These are phyloP conservation scores for Rhamnella rubrinervis DNA, from an alignment of 331 rosid species.

Conservation along the genomic window DNA sequence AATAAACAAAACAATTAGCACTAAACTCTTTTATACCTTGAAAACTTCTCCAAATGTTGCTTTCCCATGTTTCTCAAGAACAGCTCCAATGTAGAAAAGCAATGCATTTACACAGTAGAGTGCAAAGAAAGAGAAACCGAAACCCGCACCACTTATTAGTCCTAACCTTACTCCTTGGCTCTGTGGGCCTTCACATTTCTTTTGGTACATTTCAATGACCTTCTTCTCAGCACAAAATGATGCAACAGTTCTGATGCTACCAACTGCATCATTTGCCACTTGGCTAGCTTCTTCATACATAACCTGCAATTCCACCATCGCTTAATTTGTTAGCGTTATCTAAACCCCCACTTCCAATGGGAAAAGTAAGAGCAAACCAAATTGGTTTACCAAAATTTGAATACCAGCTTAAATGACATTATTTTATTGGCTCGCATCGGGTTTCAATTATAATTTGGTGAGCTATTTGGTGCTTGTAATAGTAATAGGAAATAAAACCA, in stretches of 20 bases:
- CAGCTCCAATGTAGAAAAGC: constrained; percentile 49
- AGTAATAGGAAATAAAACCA: background rate
- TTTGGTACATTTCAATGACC: constrained; percentile 36
- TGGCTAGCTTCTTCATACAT: constrained; percentile 76
- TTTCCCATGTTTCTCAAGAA: constrained; percentile 42
- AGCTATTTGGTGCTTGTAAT: background rate
- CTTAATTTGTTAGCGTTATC: background rate
- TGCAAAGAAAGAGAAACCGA: constrained; percentile 46
- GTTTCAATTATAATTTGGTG: background rate
- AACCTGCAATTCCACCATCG: constrained; percentile 21
- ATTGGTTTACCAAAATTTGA: no score
- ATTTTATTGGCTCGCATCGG: background rate
- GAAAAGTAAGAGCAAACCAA: no score
- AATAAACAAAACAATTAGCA: background rate
- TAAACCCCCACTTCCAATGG: constrained; percentile 13
- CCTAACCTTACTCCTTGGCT: constrained; percentile 45
- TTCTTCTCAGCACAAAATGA: constrained; percentile 72
- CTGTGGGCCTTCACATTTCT: constrained; percentile 52
- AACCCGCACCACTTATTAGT: constrained; percentile 43
- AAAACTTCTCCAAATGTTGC: constrained; percentile 43
- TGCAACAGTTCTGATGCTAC: constrained; percentile 82
- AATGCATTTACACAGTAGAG: constrained; percentile 36
- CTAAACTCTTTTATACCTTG: constrained; percentile 15
- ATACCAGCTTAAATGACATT: background rate
- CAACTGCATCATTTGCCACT: constrained; percentile 65